Evolutionary conservation across 2,329 filamentous ascomycete species (phyloP).

Genomic region (Seiridium unicorne): DNA sequence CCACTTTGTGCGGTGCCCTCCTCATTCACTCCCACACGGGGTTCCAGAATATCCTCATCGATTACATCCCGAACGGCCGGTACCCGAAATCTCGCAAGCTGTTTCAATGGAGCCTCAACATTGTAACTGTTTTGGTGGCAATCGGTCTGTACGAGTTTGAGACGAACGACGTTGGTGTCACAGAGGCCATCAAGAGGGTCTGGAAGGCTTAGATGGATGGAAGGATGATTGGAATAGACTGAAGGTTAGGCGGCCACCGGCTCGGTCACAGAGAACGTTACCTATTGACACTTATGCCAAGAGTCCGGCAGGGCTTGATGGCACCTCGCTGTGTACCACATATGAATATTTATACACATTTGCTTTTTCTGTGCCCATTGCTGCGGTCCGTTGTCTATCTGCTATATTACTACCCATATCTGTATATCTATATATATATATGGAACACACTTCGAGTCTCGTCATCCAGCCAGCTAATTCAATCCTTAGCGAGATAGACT

Average conservation of each 20-base stretch:
- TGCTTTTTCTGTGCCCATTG: not conserved
- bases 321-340: conserved; percentile 4
- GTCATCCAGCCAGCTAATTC: too few relatives aligned
- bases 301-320: not conserved
- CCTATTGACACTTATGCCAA: not conserved
- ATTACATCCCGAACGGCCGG: conserved; percentile 79
- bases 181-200: conserved; percentile 81
- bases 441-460: too few relatives aligned
- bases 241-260: not conserved
- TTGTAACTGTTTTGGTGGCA: conserved; percentile 75
- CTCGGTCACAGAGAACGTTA: too few relatives aligned
- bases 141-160: conserved; percentile 97
- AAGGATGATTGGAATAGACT: not conserved
- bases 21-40: conserved; percentile 95
- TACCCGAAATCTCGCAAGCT: conserved; percentile 65
- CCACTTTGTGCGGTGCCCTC: conserved; percentile 76
- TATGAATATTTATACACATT: conserved; percentile 6
- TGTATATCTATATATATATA: too few relatives aligned
- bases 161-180: conserved; percentile 95
- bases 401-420: too few relatives aligned
- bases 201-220: conserved; percentile 69
- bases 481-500: too few relatives aligned
- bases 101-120: conserved; percentile 77
- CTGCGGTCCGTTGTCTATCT: too few relatives aligned
- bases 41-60: conserved; percentile 85